phyloP scores from a whole-genome alignment of 768 basidiomycete genomes.

The Cubamyces sp. region DNA sequence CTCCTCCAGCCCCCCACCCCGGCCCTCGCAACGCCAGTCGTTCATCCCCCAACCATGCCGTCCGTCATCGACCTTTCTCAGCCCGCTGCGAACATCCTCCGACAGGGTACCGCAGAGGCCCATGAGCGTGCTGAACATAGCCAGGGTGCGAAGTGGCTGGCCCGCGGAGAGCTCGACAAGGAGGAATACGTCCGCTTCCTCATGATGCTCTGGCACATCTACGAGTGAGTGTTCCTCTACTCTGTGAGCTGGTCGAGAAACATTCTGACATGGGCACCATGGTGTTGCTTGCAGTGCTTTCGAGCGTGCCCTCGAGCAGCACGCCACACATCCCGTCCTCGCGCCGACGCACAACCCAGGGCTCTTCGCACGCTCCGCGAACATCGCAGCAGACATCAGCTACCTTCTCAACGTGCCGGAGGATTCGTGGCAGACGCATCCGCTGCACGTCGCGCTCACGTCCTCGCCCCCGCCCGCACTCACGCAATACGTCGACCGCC shows the following conservation, averaged over 20 bases:
- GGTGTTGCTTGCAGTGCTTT: conserved; percentile 46
- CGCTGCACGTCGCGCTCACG: conserved; percentile 52
- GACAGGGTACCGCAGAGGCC: conserved; percentile 45
- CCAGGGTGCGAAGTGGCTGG: conserved; percentile 57
- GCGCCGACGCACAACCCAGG: conserved; percentile 73
- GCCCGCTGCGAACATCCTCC: conserved; percentile 43
- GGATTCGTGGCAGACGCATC: conserved; percentile 60
- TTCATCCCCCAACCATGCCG: neutral
- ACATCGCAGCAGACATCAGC: conserved; percentile 69
- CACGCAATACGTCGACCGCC: conserved; percentile 54
- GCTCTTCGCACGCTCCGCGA: conserved; percentile 62
- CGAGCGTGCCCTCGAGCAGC: conserved; percentile 58
- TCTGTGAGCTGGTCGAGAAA: too few species aligned
- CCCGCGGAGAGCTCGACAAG: conserved; percentile 59
- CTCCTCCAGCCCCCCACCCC: neutral
- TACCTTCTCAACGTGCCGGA: conserved; percentile 57
- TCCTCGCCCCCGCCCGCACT: conserved; percentile 53
- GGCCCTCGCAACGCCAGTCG: conserved; percentile 1
- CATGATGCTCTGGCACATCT: conserved; percentile 81
- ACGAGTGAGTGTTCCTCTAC: conserved; percentile 57
- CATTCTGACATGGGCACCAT: neutral
- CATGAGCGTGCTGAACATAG: conserved; percentile 64
- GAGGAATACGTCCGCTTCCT: conserved; percentile 72
- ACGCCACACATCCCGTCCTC: conserved; percentile 64
- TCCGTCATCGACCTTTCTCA: conserved; percentile 32